phyloP scores from a whole-genome alignment of 768 basidiomycete species.

The Boletus coccyginus region DNA sequence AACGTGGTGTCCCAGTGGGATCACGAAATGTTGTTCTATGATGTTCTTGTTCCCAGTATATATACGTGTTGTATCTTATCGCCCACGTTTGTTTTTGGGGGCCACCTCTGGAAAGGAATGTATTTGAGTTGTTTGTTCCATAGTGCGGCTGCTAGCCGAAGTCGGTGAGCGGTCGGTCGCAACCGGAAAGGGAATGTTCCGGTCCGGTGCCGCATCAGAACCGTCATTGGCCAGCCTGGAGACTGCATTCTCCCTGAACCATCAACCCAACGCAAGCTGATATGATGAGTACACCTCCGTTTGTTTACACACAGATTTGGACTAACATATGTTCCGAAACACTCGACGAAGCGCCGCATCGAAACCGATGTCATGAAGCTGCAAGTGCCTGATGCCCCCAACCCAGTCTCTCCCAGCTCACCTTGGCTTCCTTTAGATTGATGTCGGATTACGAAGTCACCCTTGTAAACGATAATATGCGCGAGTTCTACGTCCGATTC shows the following conservation, averaged over 20 bases:
- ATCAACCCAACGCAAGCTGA: constrained; percentile 16
- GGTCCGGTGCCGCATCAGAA: constrained; percentile 9
- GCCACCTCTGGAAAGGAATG: not conserved
- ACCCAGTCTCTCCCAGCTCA: constrained; percentile 7
- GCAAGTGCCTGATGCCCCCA: constrained; percentile 42
- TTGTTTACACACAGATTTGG: constrained; percentile 15
- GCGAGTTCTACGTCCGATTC: constrained; percentile 98
- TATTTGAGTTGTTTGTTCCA: not conserved
- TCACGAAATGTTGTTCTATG: constrained; percentile 7
- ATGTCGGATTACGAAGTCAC: constrained; percentile 99
- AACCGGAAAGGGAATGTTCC: constrained; percentile 21
- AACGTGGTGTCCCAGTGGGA: constrained; percentile 3
- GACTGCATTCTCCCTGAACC: constrained; percentile 12
- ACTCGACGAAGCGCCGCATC: constrained; percentile 92
- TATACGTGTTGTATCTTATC: constrained; percentile 22
- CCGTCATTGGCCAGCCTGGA: constrained; percentile 16
- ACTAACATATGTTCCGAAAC: constrained; percentile 32
- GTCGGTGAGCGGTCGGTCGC: not conserved
- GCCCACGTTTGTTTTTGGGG: not conserved
- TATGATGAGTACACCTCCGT: constrained; percentile 59
- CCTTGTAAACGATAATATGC: constrained; percentile 97
- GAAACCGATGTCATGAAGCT: constrained; percentile 99
- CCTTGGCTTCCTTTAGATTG: constrained; percentile 52
- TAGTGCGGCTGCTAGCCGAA: not conserved
- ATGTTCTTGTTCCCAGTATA: constrained; percentile 16